Percentiles rank a stretch among this genome's conserved stretches.
Conservation (phyloP, 2,329 filamentous ascomycete genomes). For the Cladosporium sphaerospermum region DNA sequence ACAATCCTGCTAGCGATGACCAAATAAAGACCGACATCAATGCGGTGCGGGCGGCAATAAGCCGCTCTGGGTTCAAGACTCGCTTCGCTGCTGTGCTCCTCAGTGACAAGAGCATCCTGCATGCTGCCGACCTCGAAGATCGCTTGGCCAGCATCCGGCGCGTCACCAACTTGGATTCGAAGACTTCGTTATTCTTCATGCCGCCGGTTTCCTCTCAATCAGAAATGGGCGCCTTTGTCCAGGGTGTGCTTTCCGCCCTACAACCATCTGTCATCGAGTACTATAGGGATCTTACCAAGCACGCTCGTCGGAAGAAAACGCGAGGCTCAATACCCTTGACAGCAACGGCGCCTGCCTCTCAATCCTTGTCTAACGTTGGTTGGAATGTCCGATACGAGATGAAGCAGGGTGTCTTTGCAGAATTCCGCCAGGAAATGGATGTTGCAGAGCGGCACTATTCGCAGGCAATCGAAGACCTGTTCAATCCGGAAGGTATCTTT, state of each 20-base stretch:
- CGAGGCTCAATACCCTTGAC: slow-evolving; percentile 73
- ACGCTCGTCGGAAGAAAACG: slow-evolving; percentile 79
- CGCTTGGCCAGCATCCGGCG: slow-evolving; percentile 72
- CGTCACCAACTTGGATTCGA: slow-evolving; percentile 73
- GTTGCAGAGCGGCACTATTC: slow-evolving; percentile 79
- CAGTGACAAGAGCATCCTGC: slow-evolving; percentile 59
- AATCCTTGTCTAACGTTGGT: slow-evolving; percentile 74
- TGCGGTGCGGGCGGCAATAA: slow-evolving; percentile 62
- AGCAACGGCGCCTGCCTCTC: slow-evolving; percentile 63
- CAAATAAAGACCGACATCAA: slow-evolving; percentile 83
- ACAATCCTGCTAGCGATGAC: slow-evolving; percentile 66
- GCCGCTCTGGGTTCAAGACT: slow-evolving; percentile 68
- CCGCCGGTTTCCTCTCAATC: slow-evolving; percentile 64
- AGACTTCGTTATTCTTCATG: slow-evolving; percentile 74
- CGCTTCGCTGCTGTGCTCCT: slow-evolving; percentile 72
- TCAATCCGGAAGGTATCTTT: slow-evolving; percentile 71
- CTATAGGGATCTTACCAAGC: slow-evolving; percentile 89
- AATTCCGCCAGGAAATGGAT: slow-evolving; percentile 91
- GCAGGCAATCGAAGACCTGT: slow-evolving; percentile 74
- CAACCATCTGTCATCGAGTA: slow-evolving; percentile 78
- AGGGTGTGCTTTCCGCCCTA: slow-evolving; percentile 64
- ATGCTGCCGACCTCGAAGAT: slow-evolving; percentile 60
- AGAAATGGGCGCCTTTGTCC: slow-evolving; percentile 68
- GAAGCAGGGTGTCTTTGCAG: slow-evolving; percentile 83
- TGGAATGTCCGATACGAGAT: slow-evolving; percentile 96